Evolutionary conservation across 148 eudicot genomes (phyloP).

Genomic region (Gaultheria prostrata): DNA sequence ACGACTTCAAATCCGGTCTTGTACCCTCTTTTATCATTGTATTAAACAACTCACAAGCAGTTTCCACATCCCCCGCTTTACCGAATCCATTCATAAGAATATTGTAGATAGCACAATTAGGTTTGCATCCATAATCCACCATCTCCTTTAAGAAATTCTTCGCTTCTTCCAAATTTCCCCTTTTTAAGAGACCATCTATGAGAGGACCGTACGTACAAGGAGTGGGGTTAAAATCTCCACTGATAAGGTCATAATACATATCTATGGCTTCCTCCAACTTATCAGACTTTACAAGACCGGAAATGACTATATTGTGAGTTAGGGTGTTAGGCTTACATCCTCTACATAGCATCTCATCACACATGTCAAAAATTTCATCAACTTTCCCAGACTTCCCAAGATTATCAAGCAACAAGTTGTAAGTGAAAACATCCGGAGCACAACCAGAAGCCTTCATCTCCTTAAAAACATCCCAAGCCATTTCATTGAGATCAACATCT

Average conservation of each 20-base stretch:
- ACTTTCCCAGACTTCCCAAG: constrained; percentile 68
- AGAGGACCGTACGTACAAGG: constrained; percentile 93
- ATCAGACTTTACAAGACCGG: constrained; percentile 73
- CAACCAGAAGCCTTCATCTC: constrained; percentile 77
- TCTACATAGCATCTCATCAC: constrained; percentile 67
- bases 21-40: constrained; percentile 79
- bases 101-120: constrained; percentile 81
- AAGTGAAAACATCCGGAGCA: constrained; percentile 64
- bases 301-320: constrained; percentile 79
- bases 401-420: constrained; percentile 79
- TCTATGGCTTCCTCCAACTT: constrained; percentile 68
- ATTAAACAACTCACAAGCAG: constrained; percentile 56
- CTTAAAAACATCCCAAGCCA: constrained; percentile 66
- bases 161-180: constrained; percentile 76
- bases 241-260: constrained; percentile 72
- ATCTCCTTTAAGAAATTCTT: constrained; percentile 69
- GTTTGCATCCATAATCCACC: constrained; percentile 77
- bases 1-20: constrained; percentile 84
- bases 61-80: constrained; percentile 78
- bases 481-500: constrained; percentile 37
- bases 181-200: constrained; percentile 78
- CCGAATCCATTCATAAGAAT: constrained; percentile 93
- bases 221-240: constrained; percentile 80
- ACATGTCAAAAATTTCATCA: constrained; percentile 49
- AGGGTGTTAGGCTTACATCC: constrained; percentile 67